Base-by-base conservation (phyloP, 163 green algal species). In the Chloromonas sp. region DNA sequence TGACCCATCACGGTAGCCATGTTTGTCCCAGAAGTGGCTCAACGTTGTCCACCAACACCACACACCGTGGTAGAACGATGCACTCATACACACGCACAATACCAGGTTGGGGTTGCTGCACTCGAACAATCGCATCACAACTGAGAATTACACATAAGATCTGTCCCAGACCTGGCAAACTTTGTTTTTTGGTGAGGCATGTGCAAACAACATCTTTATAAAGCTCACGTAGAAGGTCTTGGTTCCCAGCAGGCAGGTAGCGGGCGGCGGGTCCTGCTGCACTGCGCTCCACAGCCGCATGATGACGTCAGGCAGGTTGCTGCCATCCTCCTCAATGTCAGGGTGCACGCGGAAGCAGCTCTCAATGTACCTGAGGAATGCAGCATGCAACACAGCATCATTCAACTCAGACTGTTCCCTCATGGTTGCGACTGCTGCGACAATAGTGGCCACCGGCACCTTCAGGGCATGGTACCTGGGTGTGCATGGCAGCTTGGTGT, bases 211-310 rank as follows among this genome's bases (percentile, higher is more conserved):
- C 36, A 36, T 36, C 36, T 36, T 36, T 36, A 36, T 36, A 36
- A 36, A 36, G 66, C 66, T 79, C 71, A 79, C 71, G 71, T 79
- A 79, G 71, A 79, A 59, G 71, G 71, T 79, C 71, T 59, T 59
- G 71, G 13, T 36, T 11, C 71, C 71, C 71, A 79, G 71, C 71
- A 79, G 71, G 71, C 71, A 79, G 2, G 36, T 36, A 2, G 11
- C 13, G 5, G 71, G 71, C 13, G 71, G 71, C 13, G 13, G 11
- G 5, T n/a, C 2, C 5, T 5, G 11, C 71, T 59, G 13, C 13
- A 2, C 5, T 14, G 36, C 5, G 5, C 13, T 59, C 71, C 71
- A 79, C 5, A 79, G 71, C 71, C 57, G 36, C 5, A 79, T 57
- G 13, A 79, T 59, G 13, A 79, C 71, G 71, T 79, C 71, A 36